Evolutionary conservation across 805 yeast species (phyloP).

Genomic region (Starmerella vaccinii): DNA sequence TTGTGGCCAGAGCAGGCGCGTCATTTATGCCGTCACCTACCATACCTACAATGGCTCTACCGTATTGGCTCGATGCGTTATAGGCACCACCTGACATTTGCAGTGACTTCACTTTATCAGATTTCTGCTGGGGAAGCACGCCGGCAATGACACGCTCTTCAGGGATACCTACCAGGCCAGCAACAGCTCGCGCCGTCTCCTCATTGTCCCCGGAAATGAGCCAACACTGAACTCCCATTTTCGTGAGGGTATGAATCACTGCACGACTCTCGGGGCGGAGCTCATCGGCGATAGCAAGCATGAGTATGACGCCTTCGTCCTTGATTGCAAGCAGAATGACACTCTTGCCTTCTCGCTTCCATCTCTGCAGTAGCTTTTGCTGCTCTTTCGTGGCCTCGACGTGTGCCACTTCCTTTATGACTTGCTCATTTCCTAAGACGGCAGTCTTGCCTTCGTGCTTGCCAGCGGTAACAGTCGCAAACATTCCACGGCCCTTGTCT

Average conservation of each 20-base stretch:
- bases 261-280: conserved; percentile 43
- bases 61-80: conserved; percentile 13
- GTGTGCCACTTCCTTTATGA: conserved; percentile 43
- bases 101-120: conserved; percentile 46
- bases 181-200: conserved; percentile 59
- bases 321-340: conserved; percentile 45
- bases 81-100: conserved; percentile 35
- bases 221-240: conserved; percentile 47
- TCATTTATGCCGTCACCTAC: conserved; percentile 80
- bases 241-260: conserved; percentile 39
- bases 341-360: conserved; percentile 60
- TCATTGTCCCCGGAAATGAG: conserved; percentile 71
- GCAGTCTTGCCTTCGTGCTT: conserved; percentile 17
- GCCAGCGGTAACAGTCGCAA: conserved; percentile 18
- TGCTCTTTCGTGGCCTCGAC: conserved; percentile 32
- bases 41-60: conserved; percentile 50
- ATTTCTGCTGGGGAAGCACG: conserved; percentile 66
- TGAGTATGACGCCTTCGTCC: conserved; percentile 29
- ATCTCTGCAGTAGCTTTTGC: conserved; percentile 33
- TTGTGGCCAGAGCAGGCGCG: conserved; percentile 66
- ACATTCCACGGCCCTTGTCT: conserved; percentile 22
- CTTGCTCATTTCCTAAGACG: conserved; percentile 50
- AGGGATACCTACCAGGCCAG: conserved; percentile 49
- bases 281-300: conserved; percentile 48
- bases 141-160: conserved; percentile 48